Evolutionary conservation across 2,329 filamentous ascomycete genomes (phyloP).

Genomic region (Lasiodiplodia theobromae): DNA sequence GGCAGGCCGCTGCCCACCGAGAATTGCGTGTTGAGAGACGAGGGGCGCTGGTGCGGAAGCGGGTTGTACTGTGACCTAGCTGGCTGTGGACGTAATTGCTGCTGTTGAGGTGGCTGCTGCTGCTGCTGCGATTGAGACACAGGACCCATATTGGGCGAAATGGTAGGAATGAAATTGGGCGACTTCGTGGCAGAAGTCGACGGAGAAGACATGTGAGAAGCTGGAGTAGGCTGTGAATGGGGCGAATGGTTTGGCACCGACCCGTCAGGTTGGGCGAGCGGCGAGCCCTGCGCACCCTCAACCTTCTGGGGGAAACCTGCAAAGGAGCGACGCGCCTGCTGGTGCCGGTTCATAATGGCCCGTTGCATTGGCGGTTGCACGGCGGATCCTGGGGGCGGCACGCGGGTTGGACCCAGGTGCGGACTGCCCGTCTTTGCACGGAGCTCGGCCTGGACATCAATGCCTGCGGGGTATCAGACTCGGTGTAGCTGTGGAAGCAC

Average conservation of each 20-base stretch:
- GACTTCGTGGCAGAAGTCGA: conserved; percentile 64
- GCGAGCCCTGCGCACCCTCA: conserved; percentile 56
- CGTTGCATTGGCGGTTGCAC: conserved; percentile 74
- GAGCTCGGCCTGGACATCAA: conserved; percentile 96
- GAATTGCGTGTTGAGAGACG: conserved; percentile 45
- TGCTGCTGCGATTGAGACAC: conserved; percentile 55
- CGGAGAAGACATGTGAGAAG: conserved; percentile 78
- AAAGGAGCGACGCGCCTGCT: conserved; percentile 71
- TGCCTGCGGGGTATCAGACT: conserved; percentile 63
- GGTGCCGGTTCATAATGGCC: conserved; percentile 79
- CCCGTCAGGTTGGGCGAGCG: conserved; percentile 49
- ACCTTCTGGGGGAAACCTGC: conserved; percentile 79
- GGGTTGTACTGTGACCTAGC: conserved; percentile 57
- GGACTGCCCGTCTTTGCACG: conserved; percentile 91
- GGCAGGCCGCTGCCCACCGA: conserved; percentile 45
- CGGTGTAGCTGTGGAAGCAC: background rate
- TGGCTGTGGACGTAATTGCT: conserved; percentile 51
- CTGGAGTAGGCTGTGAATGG: conserved; percentile 80
- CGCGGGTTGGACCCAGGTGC: conserved; percentile 70
- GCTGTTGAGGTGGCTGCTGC: conserved; percentile 55
- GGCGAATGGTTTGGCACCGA: conserved; percentile 65
- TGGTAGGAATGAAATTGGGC: conserved; percentile 66
- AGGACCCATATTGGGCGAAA: conserved; percentile 66
- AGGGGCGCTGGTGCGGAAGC: conserved; percentile 48
- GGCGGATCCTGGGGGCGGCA: conserved; percentile 67